Base-by-base conservation (phyloP, 805 yeast genomes). In the Candida bentonensis region DNA sequence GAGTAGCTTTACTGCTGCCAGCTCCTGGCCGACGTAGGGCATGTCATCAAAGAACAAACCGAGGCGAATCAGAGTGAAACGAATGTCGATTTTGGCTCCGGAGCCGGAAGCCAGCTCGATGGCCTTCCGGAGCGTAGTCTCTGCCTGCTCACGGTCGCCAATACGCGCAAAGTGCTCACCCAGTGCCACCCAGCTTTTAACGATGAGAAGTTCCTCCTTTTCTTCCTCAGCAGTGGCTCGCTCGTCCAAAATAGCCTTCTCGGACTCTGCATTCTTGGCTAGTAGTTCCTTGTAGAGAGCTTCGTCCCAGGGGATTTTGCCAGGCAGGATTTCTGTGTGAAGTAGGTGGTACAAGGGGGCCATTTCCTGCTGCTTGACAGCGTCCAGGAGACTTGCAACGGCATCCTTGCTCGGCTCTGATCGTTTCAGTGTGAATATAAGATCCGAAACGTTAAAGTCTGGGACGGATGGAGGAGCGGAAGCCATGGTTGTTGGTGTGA, bases 41-140 rank as follows among this genome's bases (percentile, higher is more conserved):
- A 78, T 78, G 64, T 92, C 95, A 56, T 80, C 79, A 62, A 73
- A 89, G 61, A 92, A 87, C 54, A 87, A 79, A n/a, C 94, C 96
- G 45, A 92, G 63, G 61, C 97, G 77, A 13, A 87, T 73, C 50
- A 89, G 76, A 11, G 95, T 78, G 55, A 92, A 72, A 47, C 77
- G 67, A 43, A 87, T 73, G 60, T 92, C 98, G 57, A 92, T 89
- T 62, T 89, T 89, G 26, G 84, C 70, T 3, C 97, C 97, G 0
- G 94, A 76, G 23, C 89, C 79, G 33, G 89, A 89, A 0, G 95
- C 78, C 52, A 80, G 66, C 42, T 80, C 87, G 47, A 78, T 69
- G 1, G 95, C 87, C 56, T 79, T 81, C 47, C 76, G 72, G 53
- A 83, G 70, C 1, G 85, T 76, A 26, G 68, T 63, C 36, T 74